Conservation (phyloP, 2,329 filamentous ascomycete genomes). For the Elsinoe australis region DNA sequence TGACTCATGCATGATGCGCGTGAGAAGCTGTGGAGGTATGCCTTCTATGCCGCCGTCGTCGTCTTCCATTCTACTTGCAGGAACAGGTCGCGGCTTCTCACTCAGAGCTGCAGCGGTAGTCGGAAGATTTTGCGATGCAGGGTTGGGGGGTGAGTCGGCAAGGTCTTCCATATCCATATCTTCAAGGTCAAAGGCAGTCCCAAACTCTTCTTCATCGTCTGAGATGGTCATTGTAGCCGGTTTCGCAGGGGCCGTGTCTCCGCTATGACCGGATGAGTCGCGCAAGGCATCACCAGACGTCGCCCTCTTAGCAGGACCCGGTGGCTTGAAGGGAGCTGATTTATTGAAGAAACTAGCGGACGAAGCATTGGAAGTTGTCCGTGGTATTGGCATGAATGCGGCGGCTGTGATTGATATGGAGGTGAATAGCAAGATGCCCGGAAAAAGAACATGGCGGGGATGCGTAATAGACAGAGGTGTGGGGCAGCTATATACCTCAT, state of each 20-base stretch:
- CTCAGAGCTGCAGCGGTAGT: background rate
- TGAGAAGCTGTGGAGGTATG: constrained; percentile 68
- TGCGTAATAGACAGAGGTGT: no score
- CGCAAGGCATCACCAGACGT: background rate
- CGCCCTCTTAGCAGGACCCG: constrained; percentile 10
- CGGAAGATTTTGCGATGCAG: background rate
- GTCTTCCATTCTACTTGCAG: no score
- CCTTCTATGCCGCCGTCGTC: constrained; percentile 27
- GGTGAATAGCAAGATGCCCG: no score
- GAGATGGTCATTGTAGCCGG: constrained; percentile 9
- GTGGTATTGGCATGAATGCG: no score
- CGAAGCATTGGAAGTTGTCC: constrained; percentile 37
- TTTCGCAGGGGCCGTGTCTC: background rate
- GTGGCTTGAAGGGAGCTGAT: constrained; percentile 15
- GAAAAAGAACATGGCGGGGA: no score
- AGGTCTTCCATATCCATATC: constrained; percentile 10
- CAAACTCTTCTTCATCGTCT: constrained; percentile 16
- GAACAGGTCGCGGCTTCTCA: no score
- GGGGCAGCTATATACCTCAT: no score
- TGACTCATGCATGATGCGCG: constrained; percentile 68
- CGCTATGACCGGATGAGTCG: background rate
- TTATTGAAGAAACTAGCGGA: constrained; percentile 1
- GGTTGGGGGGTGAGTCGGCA: background rate
- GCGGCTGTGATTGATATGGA: no score
- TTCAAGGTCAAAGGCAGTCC: constrained; percentile 8